Base-by-base conservation (phyloP, 768 basidiomycete species). In the Tricholoma hemisulphureum region DNA sequence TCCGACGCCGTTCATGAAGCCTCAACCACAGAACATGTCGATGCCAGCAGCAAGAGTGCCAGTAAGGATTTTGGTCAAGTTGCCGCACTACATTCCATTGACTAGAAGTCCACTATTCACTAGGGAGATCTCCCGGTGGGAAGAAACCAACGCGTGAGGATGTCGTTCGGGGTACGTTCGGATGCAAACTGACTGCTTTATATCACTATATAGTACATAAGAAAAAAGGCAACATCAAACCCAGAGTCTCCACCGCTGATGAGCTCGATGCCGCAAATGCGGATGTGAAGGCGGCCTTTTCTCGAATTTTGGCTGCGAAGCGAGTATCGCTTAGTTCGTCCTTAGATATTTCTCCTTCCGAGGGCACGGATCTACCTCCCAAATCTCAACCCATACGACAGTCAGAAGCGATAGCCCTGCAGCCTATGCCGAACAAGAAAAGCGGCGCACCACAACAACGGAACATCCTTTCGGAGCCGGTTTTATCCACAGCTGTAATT, bases 241-340 rank as follows among this genome's bases (percentile, higher is more conserved):
- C 21, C 26, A 61, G 23, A 34, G 41, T 32, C 18, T 56, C 56
- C 9, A 59, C 58, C 1, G 13, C 56, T 4, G 59, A 63, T 11
- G 58, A 58, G 28, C 60, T 53, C 14, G 57, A 57, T 41, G 54
- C 57, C 51, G 45, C 51, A 6, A 50, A 58, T n/a, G 65, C 61
- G 18, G 61, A 64, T 39, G 48, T 63, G 18, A 56, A 60, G 18
- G 59, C 59, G 41, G 48, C 56, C 2, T 49, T 60, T 21, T 45
- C 51, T 18, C 64, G 54, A 31, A 53, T 59, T 51, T 39, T 66
- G 29, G 61, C 62, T 35, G 60, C 59, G 2, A 64, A 58, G 32
- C 58, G 63, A 18, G 53, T 61, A 21, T 53, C 54, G 18, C 14
- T 39, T 21, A 46, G 50, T 16, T 34, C 35, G 7, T 41, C 51